These are phyloP conservation scores for Myrica gale DNA, from an alignment of 306 rosid species.

Conservation along the genomic window DNA sequence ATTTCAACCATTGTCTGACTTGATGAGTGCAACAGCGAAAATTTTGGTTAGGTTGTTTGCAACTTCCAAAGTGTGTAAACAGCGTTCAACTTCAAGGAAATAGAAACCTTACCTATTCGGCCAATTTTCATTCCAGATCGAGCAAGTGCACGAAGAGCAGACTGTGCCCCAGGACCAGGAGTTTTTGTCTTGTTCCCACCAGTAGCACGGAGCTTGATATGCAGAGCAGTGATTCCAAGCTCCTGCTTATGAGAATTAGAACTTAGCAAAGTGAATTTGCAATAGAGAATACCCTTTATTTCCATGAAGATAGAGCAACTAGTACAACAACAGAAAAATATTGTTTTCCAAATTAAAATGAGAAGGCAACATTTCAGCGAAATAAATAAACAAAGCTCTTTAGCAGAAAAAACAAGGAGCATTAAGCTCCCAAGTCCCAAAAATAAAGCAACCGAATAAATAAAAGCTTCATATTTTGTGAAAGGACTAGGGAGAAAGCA, in stretches of 20 bases:
- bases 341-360: neutral
- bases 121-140: conserved; percentile 95
- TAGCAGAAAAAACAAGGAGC: neutral
- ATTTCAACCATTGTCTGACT: too few species aligned
- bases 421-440: neutral
- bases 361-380: neutral
- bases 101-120: conserved; percentile 58
- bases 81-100: neutral
- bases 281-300: neutral
- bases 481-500: neutral
- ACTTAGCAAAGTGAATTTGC: neutral
- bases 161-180: conserved; percentile 94
- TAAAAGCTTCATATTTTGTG: neutral
- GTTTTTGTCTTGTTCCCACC: conserved; percentile 92
- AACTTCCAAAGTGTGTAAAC: neutral
- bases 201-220: conserved; percentile 80
- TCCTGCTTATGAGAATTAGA: conserved; percentile 43
- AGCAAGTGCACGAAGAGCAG: conserved; percentile 90
- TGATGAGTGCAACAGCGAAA: neutral
- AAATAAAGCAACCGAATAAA: neutral
- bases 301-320: too few species aligned
- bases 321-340: neutral
- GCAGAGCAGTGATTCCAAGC: conserved; percentile 79
- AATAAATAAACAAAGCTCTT: neutral
- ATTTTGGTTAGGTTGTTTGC: too few species aligned